Evolutionary conservation across 2,329 filamentous ascomycete genomes (phyloP).

Genomic region (Diaporthe eres): DNA sequence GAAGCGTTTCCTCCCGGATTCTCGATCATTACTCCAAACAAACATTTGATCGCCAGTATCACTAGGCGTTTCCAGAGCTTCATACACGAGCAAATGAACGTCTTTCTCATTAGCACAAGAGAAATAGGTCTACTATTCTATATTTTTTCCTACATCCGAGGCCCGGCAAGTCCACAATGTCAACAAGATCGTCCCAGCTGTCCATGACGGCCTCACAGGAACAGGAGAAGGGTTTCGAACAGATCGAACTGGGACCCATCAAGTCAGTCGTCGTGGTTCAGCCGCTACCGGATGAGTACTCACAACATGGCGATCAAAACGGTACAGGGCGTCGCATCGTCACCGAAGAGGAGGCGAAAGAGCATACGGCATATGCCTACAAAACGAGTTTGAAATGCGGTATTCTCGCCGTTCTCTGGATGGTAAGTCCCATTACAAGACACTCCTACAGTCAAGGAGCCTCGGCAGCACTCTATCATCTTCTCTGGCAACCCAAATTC

Average conservation of each 20-base stretch:
- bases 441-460: background rate
- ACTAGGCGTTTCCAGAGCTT: background rate
- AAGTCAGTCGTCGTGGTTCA: background rate
- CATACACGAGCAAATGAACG: background rate
- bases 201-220: background rate
- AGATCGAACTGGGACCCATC: background rate
- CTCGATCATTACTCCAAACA: background rate
- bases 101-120: background rate
- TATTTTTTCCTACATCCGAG: background rate
- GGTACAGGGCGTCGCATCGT: background rate
- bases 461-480: background rate
- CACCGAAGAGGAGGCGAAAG: slow-evolving; percentile 14
- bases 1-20: background rate
- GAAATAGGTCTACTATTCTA: background rate
- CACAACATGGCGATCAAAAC: background rate
- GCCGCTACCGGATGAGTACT: background rate
- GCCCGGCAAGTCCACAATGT: background rate
- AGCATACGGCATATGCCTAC: slow-evolving; percentile 6
- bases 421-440: background rate
- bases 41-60: background rate
- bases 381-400: background rate
- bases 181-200: background rate
- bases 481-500: background rate
- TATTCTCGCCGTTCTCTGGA: slow-evolving; percentile 2
- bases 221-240: background rate